Base-by-base conservation (phyloP, 352 stramenopile species). In the Pythium oligandrum region DNA sequence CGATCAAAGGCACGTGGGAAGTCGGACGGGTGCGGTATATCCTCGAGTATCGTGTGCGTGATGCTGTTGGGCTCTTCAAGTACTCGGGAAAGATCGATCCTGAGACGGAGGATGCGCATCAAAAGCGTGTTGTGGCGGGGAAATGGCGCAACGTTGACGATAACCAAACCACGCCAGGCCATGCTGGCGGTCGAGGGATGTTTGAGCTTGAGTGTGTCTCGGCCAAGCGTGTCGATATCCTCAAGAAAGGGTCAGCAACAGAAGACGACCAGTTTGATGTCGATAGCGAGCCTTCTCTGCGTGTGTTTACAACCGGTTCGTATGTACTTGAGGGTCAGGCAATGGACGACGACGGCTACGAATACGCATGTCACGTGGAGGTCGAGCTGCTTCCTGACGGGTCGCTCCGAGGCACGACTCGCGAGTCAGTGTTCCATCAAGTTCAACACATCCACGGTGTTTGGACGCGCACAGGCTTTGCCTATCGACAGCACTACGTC, bases 71-170 rank as follows among this genome's bases (percentile, higher is more conserved):
- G 0, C 56, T 71, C 1, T 90, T 90, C 49, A 64, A 69, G 30
- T 90, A 90, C 48, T 85, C 70, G 0, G 78, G 73, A 11, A 44
- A 58, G 34, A 35, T 31, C 9, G 39, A 32, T 36, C n/a, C 26
- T 42, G 30, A 39, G 17, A 60, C 44, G n/a, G 49, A 36, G 6
- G 62, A 48, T 10, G 52, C 12, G 32, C 36, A 33, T 3, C 38
- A 9, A 53, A 65, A 48, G 30, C 44, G 31, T 33, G 65, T 59
- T 10, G 51, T 89, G 0, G 59, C 63, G 44, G 78, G 78, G 2
- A 83, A 71, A 51, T 90, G 75, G 75, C 47, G 68, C 0, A 90
- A 88, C 53, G 68, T 88, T 9, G 79, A 90, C 39, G 61, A 76
- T 1, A 61, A 60, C n/a, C 61, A 83, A 0, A 61, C 71, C 3